Base-by-base conservation (phyloP, 345 rosid species). In the Capsella bursapastoris region DNA sequence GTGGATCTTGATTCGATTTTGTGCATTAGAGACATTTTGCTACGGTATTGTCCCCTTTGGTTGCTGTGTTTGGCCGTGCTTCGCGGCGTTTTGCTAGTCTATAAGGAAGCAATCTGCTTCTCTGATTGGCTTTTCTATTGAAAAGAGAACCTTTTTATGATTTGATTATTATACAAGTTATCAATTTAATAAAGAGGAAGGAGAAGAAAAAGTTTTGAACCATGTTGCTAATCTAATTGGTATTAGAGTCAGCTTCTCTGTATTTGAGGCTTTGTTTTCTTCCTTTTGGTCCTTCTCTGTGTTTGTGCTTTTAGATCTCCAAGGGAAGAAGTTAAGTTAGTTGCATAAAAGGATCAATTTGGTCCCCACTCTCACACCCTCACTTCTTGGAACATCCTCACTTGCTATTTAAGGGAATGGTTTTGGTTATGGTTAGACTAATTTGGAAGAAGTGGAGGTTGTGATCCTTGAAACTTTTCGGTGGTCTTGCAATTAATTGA, bases 291-390 rank as follows among this genome's bases (percentile, higher is more conserved):
- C 31, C 29, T 75, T 58, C 29, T 80, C 69, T 80, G 74, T 77
- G 81, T 80, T 79, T 86, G 85, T 87, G 78, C 79, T 67, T 76
- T 62, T 81, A 76, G 79, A 82, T 80, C 86, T 79, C 86, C 75
- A 72, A 79, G 77, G 75, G 80, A 61, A 70, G 82, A 64, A 70
- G 76, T 75, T 82, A 80, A 80, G 84, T 84, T 83, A 72, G 63
- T 81, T 70, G 49, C 44, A 43, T 78, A 77, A 65, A 57, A 81
- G 74, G 49, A 61, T 63, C 53, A 78, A 72, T 63, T 73, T 62
- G 93, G 91, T 83, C 93, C 93, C 92, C 90, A 87, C 66, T 83
- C 93, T 91, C 91, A 22, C 89, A 86, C 67, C 86, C 68, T 65
- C 32, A 55, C 47, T 70, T 65, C 77, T 78, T 75, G 86, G 81